phyloP scores from a whole-genome alignment of 2,329 filamentous ascomycete genomes.

The Colletotrichum eremochloae region DNA sequence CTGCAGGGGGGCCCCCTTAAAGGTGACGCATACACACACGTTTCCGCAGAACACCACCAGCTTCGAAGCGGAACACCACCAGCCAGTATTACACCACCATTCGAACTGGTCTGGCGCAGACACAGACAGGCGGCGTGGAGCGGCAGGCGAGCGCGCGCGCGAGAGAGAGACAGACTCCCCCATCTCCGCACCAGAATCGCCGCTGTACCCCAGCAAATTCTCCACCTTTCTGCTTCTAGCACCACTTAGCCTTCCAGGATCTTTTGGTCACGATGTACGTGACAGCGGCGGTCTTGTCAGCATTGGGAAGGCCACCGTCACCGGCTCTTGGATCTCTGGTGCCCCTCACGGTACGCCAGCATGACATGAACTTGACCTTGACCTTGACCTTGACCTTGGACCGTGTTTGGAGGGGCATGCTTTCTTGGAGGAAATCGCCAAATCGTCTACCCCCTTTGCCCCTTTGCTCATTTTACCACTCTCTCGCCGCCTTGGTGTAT shows the following conservation, averaged over 20 bases:
- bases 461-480: background rate
- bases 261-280: conserved; percentile 40
- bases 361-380: conserved; percentile 18
- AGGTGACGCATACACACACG: conserved; percentile 3
- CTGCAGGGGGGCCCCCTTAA: conserved; percentile 12
- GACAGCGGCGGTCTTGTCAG: conserved; percentile 39
- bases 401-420: background rate
- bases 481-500: conserved; percentile 7
- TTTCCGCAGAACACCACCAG: conserved; percentile 8
- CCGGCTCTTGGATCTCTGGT: background rate
- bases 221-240: conserved; percentile 42
- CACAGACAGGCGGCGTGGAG: background rate
- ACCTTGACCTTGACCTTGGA: conserved; percentile 29
- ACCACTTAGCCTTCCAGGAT: conserved; percentile 35
- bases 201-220: conserved; percentile 42
- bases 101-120: conserved; percentile 14
- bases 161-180: conserved; percentile 34
- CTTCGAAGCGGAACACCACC: background rate
- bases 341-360: conserved; percentile 9
- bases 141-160: conserved; percentile 22
- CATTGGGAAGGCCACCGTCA: conserved; percentile 37
- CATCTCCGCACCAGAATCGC: conserved; percentile 40
- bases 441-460: conserved; percentile 15
- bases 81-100: background rate
- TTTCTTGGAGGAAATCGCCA: conserved; percentile 36